Percentiles rank a stretch among this genome's conserved stretches.
Conservation (phyloP, 2,329 filamentous ascomycete genomes). For the Stachybotrys echinatus region DNA sequence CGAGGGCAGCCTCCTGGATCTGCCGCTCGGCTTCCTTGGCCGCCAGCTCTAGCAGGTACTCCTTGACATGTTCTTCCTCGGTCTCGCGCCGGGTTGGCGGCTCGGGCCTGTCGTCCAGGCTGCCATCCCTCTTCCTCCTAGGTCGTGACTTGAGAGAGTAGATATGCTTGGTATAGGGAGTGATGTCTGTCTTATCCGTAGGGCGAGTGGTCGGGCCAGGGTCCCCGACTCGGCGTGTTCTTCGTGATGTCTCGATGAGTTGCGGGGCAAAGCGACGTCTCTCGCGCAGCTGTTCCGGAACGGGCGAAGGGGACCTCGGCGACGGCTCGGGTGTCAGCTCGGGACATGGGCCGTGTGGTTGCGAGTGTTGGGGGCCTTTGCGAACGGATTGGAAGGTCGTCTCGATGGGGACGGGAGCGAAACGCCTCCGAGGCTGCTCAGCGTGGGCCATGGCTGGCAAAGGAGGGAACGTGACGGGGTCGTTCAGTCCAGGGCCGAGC, state of each 20-base stretch:
- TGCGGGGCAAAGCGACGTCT: conserved; percentile 65
- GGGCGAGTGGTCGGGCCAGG: conserved; percentile 55
- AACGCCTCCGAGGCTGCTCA: conserved; percentile 48
- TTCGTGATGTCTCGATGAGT: conserved; percentile 72
- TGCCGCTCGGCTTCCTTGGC: conserved; percentile 76
- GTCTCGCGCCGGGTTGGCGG: conserved; percentile 55
- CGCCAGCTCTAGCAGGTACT: conserved; percentile 73
- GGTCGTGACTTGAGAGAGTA: conserved; percentile 39
- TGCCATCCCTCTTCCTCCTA: conserved; percentile 25
- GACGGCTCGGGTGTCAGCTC: conserved; percentile 52
- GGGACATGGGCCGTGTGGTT: conserved; percentile 44
- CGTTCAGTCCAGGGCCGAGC: neutral
- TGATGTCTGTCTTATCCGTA: conserved; percentile 68
- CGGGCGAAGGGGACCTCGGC: conserved; percentile 42
- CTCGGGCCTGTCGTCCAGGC: conserved; percentile 24
- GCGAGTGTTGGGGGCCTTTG: conserved; percentile 15
- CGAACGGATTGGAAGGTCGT: conserved; percentile 60
- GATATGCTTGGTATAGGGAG: conserved; percentile 57
- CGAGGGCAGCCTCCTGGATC: conserved; percentile 70
- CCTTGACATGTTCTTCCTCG: conserved; percentile 69
- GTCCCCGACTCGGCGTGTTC: conserved; percentile 64
- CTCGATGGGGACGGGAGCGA: conserved; percentile 66
- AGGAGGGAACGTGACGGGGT: neutral
- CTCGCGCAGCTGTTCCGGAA: conserved; percentile 34
- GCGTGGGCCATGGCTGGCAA: conserved; percentile 34